These are phyloP conservation scores for Hyphopichia khmerensis DNA, from an alignment of 1,139 yeast genomes.

Conservation along the genomic window DNA sequence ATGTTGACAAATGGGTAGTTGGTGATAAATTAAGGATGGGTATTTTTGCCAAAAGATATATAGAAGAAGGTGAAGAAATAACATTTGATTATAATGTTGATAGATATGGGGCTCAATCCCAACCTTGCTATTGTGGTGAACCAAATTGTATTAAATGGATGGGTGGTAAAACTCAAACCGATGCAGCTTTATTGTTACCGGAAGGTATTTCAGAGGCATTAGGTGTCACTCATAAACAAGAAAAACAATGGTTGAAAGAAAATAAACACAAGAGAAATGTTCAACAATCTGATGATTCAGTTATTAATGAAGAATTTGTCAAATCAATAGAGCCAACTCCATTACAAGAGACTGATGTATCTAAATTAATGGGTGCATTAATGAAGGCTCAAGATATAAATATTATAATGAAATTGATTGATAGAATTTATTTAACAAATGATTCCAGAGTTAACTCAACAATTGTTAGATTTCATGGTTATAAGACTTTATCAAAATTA, in stretches of 20 bases:
- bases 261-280: conserved; percentile 47
- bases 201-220: conserved; percentile 83
- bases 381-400: conserved; percentile 74
- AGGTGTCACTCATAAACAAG: conserved; percentile 64
- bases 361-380: conserved; percentile 78
- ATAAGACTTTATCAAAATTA: conserved; percentile 69
- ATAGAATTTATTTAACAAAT: conserved; percentile 59
- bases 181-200: conserved; percentile 80
- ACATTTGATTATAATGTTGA: conserved; percentile 97
- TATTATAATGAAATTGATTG: conserved; percentile 64
- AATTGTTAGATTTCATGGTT: conserved; percentile 82
- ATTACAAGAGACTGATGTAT: conserved; percentile 59
- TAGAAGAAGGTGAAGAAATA: conserved; percentile 81
- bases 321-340: conserved; percentile 55
- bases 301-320: conserved; percentile 66
- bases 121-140: conserved; percentile 93
- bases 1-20: conserved; percentile 96
- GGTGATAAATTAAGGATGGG: conserved; percentile 92
- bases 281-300: conserved; percentile 57
- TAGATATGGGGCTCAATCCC: conserved; percentile 92
- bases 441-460: conserved; percentile 56
- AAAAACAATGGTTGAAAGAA: conserved; percentile 64
- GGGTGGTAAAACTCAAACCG: conserved; percentile 97
- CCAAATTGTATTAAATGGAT: conserved; percentile 86
- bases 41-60: conserved; percentile 78